Percentiles rank a stretch among this genome's conserved stretches.
Conservation (phyloP, 192 early-diverging fungal genomes). For the Backusella mclennaniae region DNA sequence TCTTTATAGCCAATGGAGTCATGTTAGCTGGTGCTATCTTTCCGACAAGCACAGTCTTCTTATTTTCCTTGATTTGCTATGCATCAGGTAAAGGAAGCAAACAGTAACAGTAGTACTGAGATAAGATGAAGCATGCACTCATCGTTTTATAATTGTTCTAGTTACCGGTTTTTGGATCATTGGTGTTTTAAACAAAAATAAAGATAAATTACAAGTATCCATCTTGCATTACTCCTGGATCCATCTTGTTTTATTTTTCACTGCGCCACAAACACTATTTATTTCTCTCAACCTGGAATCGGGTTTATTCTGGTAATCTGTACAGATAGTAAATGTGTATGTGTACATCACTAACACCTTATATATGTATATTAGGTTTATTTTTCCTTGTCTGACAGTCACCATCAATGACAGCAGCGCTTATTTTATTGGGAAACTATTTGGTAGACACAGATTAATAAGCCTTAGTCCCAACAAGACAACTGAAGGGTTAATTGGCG, state of each 20-base stretch:
- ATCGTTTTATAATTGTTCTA: neutral
- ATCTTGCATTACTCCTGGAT: neutral
- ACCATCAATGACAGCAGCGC: constrained; percentile 25
- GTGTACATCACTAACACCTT: neutral
- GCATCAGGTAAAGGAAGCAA: neutral
- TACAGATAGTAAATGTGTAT: neutral
- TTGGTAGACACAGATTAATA: constrained; percentile 12
- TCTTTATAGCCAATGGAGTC: neutral
- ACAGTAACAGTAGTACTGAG: neutral
- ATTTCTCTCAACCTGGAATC: neutral
- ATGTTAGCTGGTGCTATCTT: neutral
- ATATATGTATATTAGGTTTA: constrained; percentile 13
- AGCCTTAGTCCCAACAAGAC: constrained; percentile 28
- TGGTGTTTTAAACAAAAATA: neutral
- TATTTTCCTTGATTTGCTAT: neutral
- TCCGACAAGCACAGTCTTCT: neutral
- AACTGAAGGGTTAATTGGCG: constrained; percentile 26
- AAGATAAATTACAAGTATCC: neutral
- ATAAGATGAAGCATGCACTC: neutral
- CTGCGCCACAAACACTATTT: neutral
- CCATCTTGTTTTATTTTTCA: neutral
- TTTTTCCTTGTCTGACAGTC: constrained; percentile 21
- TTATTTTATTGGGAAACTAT: constrained; percentile 12
- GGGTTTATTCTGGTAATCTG: constrained; percentile 10
- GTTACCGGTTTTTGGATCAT: neutral